phyloP scores from a whole-genome alignment of 169 alveolate species.

The Plasmodium chabaudi region DNA sequence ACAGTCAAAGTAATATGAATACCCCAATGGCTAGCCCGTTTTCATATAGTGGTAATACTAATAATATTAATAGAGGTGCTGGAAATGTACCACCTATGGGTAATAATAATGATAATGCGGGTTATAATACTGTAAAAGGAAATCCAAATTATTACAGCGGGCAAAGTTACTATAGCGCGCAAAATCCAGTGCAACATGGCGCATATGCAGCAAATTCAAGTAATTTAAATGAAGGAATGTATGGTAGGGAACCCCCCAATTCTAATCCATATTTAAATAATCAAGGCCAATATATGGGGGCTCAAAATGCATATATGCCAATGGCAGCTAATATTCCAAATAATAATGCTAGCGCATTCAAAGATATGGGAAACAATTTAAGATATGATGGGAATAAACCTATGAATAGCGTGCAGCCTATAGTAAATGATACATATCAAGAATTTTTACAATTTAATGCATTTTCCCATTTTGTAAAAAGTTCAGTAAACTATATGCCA shows the following conservation, averaged over 20 bases:
- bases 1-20: conserved; percentile 50
- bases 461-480: conserved; percentile 74
- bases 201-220: conserved; percentile 26
- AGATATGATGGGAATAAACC: conserved; percentile 42
- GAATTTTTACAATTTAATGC: conserved; percentile 77
- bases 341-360: conserved; percentile 13
- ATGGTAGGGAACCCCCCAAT: conserved; percentile 14
- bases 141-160: conserved; percentile 27
- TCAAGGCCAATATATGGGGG: conserved; percentile 30
- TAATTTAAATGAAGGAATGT: conserved; percentile 41
- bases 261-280: conserved; percentile 33
- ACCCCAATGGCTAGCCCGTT: conserved; percentile 61
- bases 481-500: conserved; percentile 76
- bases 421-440: conserved; percentile 53
- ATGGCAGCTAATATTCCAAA: background rate
- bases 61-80: background rate
- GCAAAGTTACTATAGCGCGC: conserved; percentile 37
- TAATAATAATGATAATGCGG: background rate
- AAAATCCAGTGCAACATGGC: conserved; percentile 33
- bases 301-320: conserved; percentile 37
- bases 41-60: conserved; percentile 17
- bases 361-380: conserved; percentile 22
- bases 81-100: background rate
- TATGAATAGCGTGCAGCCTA: conserved; percentile 66
- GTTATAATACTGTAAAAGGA: conserved; percentile 21